These are phyloP conservation scores for Candida ponderosae DNA, from an alignment of 805 yeast species.

Conservation along the genomic window DNA sequence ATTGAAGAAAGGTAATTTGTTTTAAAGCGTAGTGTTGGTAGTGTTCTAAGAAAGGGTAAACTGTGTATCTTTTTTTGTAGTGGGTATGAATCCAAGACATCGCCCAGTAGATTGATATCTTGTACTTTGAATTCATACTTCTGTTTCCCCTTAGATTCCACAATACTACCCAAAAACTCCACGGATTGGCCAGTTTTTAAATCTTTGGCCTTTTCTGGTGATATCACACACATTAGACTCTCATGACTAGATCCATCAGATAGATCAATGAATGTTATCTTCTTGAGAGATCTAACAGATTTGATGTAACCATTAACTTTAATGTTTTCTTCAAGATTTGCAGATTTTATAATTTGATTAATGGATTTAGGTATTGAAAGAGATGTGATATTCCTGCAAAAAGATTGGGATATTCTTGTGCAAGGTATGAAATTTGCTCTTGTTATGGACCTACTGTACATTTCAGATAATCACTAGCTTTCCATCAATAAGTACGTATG, in stretches of 20 bases:
- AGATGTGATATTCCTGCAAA: neutral
- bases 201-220: constrained; percentile 23
- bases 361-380: neutral
- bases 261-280: constrained; percentile 71
- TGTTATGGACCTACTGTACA: too few relatives aligned
- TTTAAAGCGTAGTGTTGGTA: constrained; percentile 76
- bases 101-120: constrained; percentile 46
- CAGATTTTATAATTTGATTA: constrained; percentile 2
- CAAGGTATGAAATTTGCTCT: neutral
- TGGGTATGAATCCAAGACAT: constrained; percentile 60
- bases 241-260: constrained; percentile 64
- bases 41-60: constrained; percentile 54
- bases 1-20: constrained; percentile 58
- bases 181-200: constrained; percentile 43
- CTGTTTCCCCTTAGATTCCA: constrained; percentile 38
- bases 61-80: constrained; percentile 75
- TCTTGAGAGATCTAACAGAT: constrained; percentile 65
- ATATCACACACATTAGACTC: constrained; percentile 49
- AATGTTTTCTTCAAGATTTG: constrained; percentile 12
- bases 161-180: constrained; percentile 34
- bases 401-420: neutral
- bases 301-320: constrained; percentile 68
- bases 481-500: too few relatives aligned
- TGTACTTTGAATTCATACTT: constrained; percentile 47
- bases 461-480: too few relatives aligned